These are phyloP conservation scores for Luvunga scandens DNA, from an alignment of 345 rosid species.

Conservation along the genomic window DNA sequence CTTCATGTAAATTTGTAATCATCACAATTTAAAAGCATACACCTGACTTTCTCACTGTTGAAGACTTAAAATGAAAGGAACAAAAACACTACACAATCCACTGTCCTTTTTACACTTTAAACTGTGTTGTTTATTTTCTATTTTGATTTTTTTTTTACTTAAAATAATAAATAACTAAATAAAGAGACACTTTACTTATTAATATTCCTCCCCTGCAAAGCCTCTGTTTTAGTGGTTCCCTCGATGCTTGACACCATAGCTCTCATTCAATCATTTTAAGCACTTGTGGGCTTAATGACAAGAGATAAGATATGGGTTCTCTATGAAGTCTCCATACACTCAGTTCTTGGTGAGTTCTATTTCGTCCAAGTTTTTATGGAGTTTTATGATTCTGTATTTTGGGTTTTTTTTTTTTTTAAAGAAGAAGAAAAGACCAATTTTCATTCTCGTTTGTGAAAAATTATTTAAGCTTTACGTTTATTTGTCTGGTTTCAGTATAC, in stretches of 20 bases:
- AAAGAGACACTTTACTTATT: conserved; percentile 26
- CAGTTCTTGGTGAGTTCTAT: conserved; percentile 28
- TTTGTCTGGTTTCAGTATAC: conserved; percentile 4
- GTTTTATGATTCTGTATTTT: conserved; percentile 28
- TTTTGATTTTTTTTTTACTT: background rate
- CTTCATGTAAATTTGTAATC: conserved; percentile 1
- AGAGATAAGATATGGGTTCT: conserved; percentile 35
- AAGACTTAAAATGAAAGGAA: conserved; percentile 27
- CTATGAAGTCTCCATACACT: conserved; percentile 8
- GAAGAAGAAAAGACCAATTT: background rate
- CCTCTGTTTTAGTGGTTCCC: conserved; percentile 51
- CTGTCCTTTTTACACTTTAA: conserved; percentile 27
- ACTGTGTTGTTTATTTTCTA: background rate
- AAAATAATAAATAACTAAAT: background rate
- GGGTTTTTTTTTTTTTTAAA: background rate
- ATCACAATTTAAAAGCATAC: conserved; percentile 41
- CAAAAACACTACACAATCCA: conserved; percentile 27
- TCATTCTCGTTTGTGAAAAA: conserved; percentile 1
- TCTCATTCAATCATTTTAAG: conserved; percentile 43
- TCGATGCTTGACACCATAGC: conserved; percentile 61
- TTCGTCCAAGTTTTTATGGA: conserved; percentile 9
- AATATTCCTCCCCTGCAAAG: conserved; percentile 18
- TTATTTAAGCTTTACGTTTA: background rate
- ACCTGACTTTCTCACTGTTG: conserved; percentile 12
- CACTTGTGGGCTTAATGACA: conserved; percentile 26